phyloP scores from a whole-genome alignment of 164 flowering plant genomes.

The Magnolia kwangsiensis region DNA sequence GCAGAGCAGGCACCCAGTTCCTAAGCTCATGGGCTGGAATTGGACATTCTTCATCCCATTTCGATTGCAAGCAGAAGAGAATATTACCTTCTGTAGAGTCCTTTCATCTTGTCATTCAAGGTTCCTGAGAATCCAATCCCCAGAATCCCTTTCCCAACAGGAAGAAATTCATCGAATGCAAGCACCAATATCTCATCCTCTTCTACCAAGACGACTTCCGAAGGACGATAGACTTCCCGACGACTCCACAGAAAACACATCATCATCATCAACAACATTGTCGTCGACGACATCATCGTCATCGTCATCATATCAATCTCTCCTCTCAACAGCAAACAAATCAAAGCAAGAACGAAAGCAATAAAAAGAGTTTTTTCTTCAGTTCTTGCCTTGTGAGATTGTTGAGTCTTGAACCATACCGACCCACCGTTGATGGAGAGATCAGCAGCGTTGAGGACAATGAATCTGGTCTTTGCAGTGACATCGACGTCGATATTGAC shows the following conservation, averaged over 20 bases:
- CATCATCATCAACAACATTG: too few relatives aligned
- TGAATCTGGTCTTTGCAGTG: conserved; percentile 38
- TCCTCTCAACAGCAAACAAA: too few relatives aligned
- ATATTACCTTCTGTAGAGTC: conserved; percentile 77
- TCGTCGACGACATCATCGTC: too few relatives aligned
- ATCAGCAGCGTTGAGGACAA: conserved; percentile 64
- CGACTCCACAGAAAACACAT: not conserved
- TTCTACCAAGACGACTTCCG: conserved; percentile 31
- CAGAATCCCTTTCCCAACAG: conserved; percentile 35
- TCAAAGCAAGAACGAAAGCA: too few relatives aligned
- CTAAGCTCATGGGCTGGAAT: too few relatives aligned
- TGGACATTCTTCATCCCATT: too few relatives aligned
- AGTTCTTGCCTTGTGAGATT: conserved; percentile 10
- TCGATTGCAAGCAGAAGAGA: not conserved
- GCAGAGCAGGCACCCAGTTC: too few relatives aligned
- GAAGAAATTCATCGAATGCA: conserved; percentile 35
- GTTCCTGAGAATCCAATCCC: conserved; percentile 53
- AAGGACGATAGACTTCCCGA: conserved; percentile 28
- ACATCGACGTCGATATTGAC: conserved; percentile 40
- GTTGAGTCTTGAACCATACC: conserved; percentile 23
- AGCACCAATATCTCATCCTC: conserved; percentile 59
- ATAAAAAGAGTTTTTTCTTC: too few relatives aligned
- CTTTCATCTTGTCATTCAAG: conserved; percentile 87
- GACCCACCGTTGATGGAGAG: conserved; percentile 28
- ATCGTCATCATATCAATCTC: too few relatives aligned